phyloP scores from a whole-genome alignment of 441 rosid genomes.

The Adansonia grandidieri region DNA sequence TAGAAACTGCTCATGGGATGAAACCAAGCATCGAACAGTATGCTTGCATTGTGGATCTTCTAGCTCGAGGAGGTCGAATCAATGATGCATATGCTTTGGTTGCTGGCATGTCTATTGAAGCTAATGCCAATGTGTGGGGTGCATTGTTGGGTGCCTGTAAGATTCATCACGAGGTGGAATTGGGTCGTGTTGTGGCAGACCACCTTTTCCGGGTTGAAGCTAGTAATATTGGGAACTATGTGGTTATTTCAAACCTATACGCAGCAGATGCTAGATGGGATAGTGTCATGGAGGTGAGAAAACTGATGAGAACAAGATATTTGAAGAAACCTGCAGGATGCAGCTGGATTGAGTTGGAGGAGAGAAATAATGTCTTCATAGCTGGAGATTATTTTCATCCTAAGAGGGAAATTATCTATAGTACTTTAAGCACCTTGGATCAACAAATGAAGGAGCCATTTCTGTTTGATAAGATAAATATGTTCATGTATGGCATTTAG shows the following conservation, averaged over 20 bases:
- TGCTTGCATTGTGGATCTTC: slow-evolving; percentile 78
- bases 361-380: slow-evolving; percentile 57
- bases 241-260: slow-evolving; percentile 75
- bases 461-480: slow-evolving; percentile 37
- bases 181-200: slow-evolving; percentile 60
- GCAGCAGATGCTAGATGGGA: slow-evolving; percentile 85
- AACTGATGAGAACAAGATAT: slow-evolving; percentile 63
- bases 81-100: slow-evolving; percentile 66
- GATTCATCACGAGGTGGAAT: slow-evolving; percentile 62
- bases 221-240: slow-evolving; percentile 60
- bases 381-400: slow-evolving; percentile 80
- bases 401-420: slow-evolving; percentile 49
- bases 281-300: slow-evolving; percentile 71
- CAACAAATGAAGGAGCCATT: slow-evolving; percentile 60
- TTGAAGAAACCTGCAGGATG: slow-evolving; percentile 81
- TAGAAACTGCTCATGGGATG: slow-evolving; percentile 55
- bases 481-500: slow-evolving; percentile 21
- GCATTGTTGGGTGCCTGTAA: slow-evolving; percentile 77
- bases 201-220: slow-evolving; percentile 67
- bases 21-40: slow-evolving; percentile 78
- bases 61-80: slow-evolving; percentile 79
- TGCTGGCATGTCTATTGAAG: slow-evolving; percentile 57
- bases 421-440: slow-evolving; percentile 45
- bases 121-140: slow-evolving; percentile 76
- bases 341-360: slow-evolving; percentile 89